Base-by-base conservation (phyloP, 306 rosid genomes). In the Quercus robur region DNA sequence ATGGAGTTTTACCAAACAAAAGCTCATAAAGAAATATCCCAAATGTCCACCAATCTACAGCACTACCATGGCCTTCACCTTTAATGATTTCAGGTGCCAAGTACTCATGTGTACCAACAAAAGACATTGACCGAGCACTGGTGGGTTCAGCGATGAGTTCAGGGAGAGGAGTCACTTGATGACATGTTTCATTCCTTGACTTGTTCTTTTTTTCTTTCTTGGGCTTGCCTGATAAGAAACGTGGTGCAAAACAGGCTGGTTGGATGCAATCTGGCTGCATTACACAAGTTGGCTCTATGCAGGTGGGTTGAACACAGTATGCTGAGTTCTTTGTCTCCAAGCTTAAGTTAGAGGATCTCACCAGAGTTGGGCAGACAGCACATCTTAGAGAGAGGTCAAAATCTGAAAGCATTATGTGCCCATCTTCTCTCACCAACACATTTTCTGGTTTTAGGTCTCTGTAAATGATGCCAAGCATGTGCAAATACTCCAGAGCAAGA, bases 41-140 rank as follows among this genome's bases (percentile, higher is more conserved):
- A 75, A 91, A 94, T 18, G 98, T 95, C 98, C 99, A 95, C 99
- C 99, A 95, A 77, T 95, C 99, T 23, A 95, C 99, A 9, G 99
- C 99, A 83, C 99, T 95, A 12, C 99, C 99, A 67, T 95, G 99
- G 35, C 99, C 99, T 89, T 95, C 95, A 10, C 99, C 99, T 79
- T 90, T 95, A 71, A 95, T 89, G 62, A 95, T 95, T 73, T 95
- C 99, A 0, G 99, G 99, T 1, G 98, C 99, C 77, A 95, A 81
- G 91, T 95, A 95, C 87, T 95, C 99, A 5, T 95, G 99, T 9
- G 99, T 95, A 46, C 99, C 99, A 2, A 95, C 99, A 11, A 93
- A 95, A 54, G 98, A 95, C 99, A 94, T 95, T 19, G 99, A 95
- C 41, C 99, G 89, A 19, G 98, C 98, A 77, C 81, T 88, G 1